Percentiles rank a stretch among this genome's conserved stretches.
Evolutionary conservation across 2,329 filamentous ascomycete genomes (phyloP).

Genomic region (Trichoderma brevicompactum): DNA sequence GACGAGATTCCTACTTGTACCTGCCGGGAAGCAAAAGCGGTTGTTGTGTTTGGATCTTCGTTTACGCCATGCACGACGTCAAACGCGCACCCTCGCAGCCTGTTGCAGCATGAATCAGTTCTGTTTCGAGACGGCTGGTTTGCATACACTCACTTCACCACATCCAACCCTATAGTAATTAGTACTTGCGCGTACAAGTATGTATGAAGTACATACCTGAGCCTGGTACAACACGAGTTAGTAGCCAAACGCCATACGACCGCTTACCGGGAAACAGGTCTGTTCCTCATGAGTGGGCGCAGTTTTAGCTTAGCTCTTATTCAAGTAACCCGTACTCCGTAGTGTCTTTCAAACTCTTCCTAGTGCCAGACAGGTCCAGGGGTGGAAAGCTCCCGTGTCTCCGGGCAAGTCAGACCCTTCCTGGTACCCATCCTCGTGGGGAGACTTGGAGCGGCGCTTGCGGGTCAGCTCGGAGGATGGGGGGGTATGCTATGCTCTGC

Average conservation of each 20-base stretch:
- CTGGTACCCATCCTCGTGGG: constrained; percentile 2
- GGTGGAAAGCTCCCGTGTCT: constrained; percentile 26
- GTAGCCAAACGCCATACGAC: neutral
- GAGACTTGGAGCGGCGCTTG: constrained; percentile 10
- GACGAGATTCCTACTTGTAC: neutral
- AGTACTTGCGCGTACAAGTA: no score
- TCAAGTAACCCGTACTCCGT: constrained; percentile 1
- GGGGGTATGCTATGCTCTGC: neutral
- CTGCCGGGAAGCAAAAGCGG: neutral
- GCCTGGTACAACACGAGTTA: neutral
- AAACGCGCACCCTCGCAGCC: neutral
- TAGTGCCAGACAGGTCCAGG: constrained; percentile 20
- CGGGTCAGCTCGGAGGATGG: constrained; percentile 14
- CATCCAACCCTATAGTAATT: neutral
- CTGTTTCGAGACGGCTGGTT: neutral
- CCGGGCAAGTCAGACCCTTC: constrained; percentile 24
- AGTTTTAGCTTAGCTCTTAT: constrained; percentile 11
- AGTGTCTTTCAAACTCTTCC: neutral
- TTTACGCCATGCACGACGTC: neutral
- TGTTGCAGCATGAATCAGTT: constrained; percentile 12
- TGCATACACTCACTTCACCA: neutral
- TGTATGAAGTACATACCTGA: neutral
- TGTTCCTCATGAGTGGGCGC: neutral
- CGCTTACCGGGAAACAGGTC: neutral
- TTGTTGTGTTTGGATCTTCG: neutral